These are phyloP conservation scores for Aspergillus proliferans DNA, from an alignment of 2,329 filamentous ascomycete species.

Conservation along the genomic window DNA sequence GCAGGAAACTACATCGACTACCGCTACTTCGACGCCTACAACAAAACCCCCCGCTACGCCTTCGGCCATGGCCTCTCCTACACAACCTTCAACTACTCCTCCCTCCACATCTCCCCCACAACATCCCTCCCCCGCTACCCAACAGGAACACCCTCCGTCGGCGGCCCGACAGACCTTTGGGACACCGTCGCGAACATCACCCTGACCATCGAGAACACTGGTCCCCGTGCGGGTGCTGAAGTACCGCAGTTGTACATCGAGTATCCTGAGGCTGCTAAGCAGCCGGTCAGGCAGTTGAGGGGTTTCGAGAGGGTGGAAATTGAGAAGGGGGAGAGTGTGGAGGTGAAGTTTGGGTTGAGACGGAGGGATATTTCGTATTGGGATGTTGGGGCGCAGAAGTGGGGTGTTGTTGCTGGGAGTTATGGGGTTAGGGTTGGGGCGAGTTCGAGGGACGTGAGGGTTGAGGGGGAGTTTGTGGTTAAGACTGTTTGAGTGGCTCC, in stretches of 20 bases:
- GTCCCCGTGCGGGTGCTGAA: conserved; percentile 41
- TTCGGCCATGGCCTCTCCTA: conserved; percentile 55
- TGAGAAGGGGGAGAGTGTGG: conserved; percentile 31
- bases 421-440: conserved; percentile 18
- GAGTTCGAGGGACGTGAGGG: conserved; percentile 3
- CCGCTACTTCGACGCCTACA: conserved; percentile 47
- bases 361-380: conserved; percentile 31
- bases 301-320: conserved; percentile 49
- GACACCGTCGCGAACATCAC: conserved; percentile 43
- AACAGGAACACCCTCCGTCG: conserved; percentile 30
- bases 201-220: conserved; percentile 47
- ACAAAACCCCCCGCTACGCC: conserved; percentile 48
- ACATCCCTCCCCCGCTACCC: conserved; percentile 33
- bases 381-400: conserved; percentile 27
- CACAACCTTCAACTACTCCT: conserved; percentile 47
- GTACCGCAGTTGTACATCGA: conserved; percentile 54
- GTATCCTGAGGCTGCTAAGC: conserved; percentile 28
- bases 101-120: conserved; percentile 30
- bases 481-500: neutral
- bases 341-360: conserved; percentile 41
- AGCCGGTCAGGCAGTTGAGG: conserved; percentile 37
- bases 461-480: neutral
- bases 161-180: conserved; percentile 54
- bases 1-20: conserved; percentile 49
- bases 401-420: conserved; percentile 21